Evolutionary conservation across 371 early-diverging fungal species (phyloP), one percentile per base, ranked within the genome.

Genomic region (Apophysomyces ossiformis): DNA sequence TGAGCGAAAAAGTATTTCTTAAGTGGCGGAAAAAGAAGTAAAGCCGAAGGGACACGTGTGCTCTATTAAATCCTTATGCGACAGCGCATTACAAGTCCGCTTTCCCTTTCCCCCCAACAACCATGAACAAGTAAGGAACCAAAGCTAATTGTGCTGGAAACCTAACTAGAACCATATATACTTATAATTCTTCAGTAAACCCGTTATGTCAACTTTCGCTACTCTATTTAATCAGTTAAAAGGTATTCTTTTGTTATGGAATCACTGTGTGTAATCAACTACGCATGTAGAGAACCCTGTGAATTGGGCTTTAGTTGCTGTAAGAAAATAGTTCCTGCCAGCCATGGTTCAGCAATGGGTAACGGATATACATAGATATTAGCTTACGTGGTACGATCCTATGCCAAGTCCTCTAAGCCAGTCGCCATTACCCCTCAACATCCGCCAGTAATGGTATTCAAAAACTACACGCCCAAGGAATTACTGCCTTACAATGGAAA

Each of bases 401-500:
- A 64, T 63, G 74, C 32, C 26, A 73, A 47, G 63, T 78, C 68
- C 61, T 71, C 64, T 61, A 72, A 67, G 67, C 72, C 75, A 7
- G 38, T 57, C 1, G n/a, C 41, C 12, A 62, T 74, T 46, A 57
- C 66, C 21, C 71, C 79, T 16, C 75, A 79, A 57, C 83, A 83
- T 68, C 81, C 86, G 47, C 84, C 85, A 26, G 84, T 87, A 0
- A 76, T 88, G 45, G 81, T 87, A 5, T 83, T 90, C 41, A 75
- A 81, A 67, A 79, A 86, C 54, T 95, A 87, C 66, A 92, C 93
- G 0, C 92, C 92, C 56, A 76, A 81, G 60, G 90, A 90, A 13
- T 72, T 95, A 16, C 57, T 77, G 5, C 83, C 85, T 13, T 93
- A 81, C 70, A 85, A 90, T 61, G 87, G 87, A 26, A 76, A 81